Evolutionary conservation across 2,329 filamentous ascomycete species (phyloP), one percentile per base, ranked within the genome.

Genomic region (Trichoderma gracile): DNA sequence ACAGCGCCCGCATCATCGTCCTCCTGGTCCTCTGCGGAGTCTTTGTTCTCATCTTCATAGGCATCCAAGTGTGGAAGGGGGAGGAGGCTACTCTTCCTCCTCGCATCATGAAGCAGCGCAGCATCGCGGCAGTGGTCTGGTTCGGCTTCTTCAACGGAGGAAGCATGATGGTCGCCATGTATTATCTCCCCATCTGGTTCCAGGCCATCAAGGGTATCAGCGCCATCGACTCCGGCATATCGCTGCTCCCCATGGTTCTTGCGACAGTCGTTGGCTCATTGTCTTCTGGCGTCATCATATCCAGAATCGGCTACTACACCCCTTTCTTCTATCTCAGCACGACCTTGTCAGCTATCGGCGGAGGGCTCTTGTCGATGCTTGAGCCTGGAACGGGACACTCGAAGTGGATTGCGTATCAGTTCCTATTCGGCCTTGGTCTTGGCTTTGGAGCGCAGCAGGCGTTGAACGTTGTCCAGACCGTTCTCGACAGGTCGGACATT

Each of bases 131-230:
- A 1, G 17, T 30, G 14, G 23, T 43, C 21, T 61, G 47, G 33
- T 64, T 58, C 7, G 19, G 23, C 10, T 64, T 64, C 43, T 64
- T 33, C 33, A 50, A 47, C n/a, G 61, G 61, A 15, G 43, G 54
- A 9, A 23, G 45, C 33, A 50, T 64, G 45, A 58, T 60, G 42
- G 54, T 60, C 5, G 19, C 50, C 23, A 30, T 78, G 5, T 81
- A 81, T 70, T 83, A 78, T 68, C 72, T 84, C 5, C 80, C 82
- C 12, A 76, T 84, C 62, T 85, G 81, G 79, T 84, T 82, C 70
- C 81, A 83, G 66, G 78, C 78, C 12, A 78, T 82, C 52, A 72
- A 79, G 58, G 79, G 72, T 9, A 65, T 67, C 19, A 68, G 71
- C 2, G 73, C 74, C 19, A 65, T 75, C 1, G 46, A 72, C 3